A percentile compares a stretch with the other conserved stretches of the same genome.
Evolutionary conservation across 495 filamentous ascomycete species (phyloP).

Genomic region (Aspergillus affinis): DNA sequence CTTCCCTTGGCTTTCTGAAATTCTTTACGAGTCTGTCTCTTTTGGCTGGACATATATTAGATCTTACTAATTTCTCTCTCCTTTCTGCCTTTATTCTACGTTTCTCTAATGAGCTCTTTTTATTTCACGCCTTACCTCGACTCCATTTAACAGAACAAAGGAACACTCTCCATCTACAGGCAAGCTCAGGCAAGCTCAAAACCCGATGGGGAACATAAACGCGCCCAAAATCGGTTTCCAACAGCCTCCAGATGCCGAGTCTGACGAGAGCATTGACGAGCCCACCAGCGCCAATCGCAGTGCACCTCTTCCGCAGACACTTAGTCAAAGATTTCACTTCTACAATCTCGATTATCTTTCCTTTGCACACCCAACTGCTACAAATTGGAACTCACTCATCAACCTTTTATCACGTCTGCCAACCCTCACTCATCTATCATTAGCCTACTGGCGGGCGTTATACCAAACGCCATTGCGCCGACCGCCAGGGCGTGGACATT

Average conservation of each 20-base stretch:
- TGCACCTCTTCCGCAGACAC: constrained; percentile 38
- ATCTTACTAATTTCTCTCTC: too few species aligned
- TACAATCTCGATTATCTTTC: constrained; percentile 52
- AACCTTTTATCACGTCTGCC: constrained; percentile 57
- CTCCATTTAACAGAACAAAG: too few species aligned
- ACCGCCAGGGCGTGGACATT: constrained; percentile 46
- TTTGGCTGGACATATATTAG: constrained; percentile 36
- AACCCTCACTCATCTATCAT: constrained; percentile 70
- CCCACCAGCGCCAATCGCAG: constrained; percentile 10
- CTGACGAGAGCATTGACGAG: constrained; percentile 35
- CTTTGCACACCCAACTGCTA: constrained; percentile 45
- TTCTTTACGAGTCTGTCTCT: constrained; percentile 41
- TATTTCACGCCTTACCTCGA: too few species aligned
- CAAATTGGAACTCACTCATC: constrained; percentile 70
- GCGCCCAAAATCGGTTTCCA: too few species aligned
- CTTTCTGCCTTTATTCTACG: too few species aligned
- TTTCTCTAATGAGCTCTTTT: too few species aligned
- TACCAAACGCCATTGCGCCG: constrained; percentile 53
- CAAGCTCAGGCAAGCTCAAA: too few species aligned
- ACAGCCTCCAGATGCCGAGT: constrained; percentile 34
- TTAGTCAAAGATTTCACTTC: constrained; percentile 46
- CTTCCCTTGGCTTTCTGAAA: constrained; percentile 46
- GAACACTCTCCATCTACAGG: too few species aligned
- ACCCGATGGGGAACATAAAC: too few species aligned
- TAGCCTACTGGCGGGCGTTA: constrained; percentile 76